These are phyloP conservation scores for Saccharomycopsis crataegensis DNA, from an alignment of 1,139 yeast genomes.

Conservation along the genomic window DNA sequence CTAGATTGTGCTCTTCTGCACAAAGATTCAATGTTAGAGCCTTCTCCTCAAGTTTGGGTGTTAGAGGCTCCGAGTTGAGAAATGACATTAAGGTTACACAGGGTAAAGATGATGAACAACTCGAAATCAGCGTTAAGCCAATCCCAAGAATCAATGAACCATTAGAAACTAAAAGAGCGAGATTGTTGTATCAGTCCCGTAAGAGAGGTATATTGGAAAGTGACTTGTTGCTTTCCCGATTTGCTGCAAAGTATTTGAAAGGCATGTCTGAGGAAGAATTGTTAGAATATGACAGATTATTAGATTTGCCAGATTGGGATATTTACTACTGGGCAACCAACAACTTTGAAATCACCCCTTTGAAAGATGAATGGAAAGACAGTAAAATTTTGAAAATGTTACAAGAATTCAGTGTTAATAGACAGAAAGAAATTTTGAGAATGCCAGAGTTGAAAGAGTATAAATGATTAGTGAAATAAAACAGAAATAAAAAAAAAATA, in stretches of 20 bases:
- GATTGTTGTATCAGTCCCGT: constrained; percentile 84
- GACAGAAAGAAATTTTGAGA: constrained; percentile 62
- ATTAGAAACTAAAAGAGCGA: constrained; percentile 71
- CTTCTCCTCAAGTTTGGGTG: too few species aligned
- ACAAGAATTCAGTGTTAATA: constrained; percentile 69
- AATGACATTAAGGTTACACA: constrained; percentile 6
- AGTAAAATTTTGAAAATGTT: constrained; percentile 56
- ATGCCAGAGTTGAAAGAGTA: constrained; percentile 62
- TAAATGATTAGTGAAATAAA: constrained; percentile 10
- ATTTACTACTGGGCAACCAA: constrained; percentile 96
- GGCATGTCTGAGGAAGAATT: constrained; percentile 58
- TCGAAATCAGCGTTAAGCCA: constrained; percentile 60
- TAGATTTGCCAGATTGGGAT: constrained; percentile 97
- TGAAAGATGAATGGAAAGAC: constrained; percentile 79
- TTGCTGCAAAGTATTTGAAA: constrained; percentile 68
- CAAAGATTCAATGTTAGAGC: too few species aligned
- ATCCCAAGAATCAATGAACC: constrained; percentile 67
- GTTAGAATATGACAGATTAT: constrained; percentile 74
- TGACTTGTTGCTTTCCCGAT: constrained; percentile 75
- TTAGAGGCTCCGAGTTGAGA: too few species aligned
- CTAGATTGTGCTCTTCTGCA: too few species aligned
- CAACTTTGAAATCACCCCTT: constrained; percentile 70
- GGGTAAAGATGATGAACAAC: constrained; percentile 26
- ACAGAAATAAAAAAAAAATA: too few species aligned
- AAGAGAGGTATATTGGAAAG: constrained; percentile 95